Percentiles rank a stretch among this genome's conserved stretches.
Conservation (phyloP, 2,329 filamentous ascomycete species). For the Arthrocladium fulminans region DNA sequence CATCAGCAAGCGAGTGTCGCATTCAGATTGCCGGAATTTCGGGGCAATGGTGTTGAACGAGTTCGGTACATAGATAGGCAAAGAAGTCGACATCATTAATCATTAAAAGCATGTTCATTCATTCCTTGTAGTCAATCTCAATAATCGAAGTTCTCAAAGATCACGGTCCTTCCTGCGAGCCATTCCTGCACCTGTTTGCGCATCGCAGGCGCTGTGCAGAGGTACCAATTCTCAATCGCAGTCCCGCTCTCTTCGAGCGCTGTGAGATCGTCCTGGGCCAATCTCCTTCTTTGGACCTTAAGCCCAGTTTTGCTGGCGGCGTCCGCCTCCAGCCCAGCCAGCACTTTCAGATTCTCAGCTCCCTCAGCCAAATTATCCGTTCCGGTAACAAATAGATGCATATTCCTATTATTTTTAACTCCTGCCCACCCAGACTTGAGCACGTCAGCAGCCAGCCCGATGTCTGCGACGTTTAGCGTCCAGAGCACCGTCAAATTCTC, state of each 20-base stretch:
- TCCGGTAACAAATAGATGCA: conserved; percentile 59
- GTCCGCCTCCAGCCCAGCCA: conserved; percentile 31
- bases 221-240: conserved; percentile 45
- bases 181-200: conserved; percentile 44
- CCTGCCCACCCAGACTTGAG: conserved; percentile 43
- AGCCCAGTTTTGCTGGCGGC: conserved; percentile 22
- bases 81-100: neutral
- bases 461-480: conserved; percentile 55
- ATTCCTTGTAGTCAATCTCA: conserved; percentile 25
- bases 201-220: conserved; percentile 48
- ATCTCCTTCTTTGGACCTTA: conserved; percentile 36
- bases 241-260: conserved; percentile 24
- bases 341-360: conserved; percentile 25
- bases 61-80: neutral
- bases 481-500: conserved; percentile 53
- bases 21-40: neutral
- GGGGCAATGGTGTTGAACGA: too few species aligned
- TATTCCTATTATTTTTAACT: conserved; percentile 36
- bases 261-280: conserved; percentile 40
- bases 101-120: neutral
- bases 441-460: conserved; percentile 53
- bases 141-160: conserved; percentile 55
- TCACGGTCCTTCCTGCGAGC: conserved; percentile 47
- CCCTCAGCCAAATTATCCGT: conserved; percentile 15
- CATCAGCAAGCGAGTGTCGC: neutral